Conservation (phyloP, 371 early-diverging fungal species). For the Amoeboaphelidium occidentale region DNA sequence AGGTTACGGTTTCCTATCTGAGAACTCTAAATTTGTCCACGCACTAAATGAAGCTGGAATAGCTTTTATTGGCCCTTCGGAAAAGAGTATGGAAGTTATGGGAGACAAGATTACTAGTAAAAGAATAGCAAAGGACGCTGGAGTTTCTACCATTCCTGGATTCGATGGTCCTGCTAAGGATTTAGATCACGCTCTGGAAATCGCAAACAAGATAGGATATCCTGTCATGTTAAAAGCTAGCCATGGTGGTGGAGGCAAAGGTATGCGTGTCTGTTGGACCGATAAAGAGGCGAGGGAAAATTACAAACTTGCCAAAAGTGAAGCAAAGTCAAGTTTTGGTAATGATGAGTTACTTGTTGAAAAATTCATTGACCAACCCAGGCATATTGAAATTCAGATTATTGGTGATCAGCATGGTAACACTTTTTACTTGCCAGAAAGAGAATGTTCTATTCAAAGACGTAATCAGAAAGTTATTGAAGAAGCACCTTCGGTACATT, state of each 20-base stretch:
- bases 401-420: conserved; percentile 56
- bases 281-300: conserved; percentile 44
- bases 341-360: conserved; percentile 72
- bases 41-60: conserved; percentile 34
- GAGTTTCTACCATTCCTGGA: conserved; percentile 69
- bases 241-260: conserved; percentile 79
- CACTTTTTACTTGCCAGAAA: conserved; percentile 54
- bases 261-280: conserved; percentile 24
- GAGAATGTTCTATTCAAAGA: conserved; percentile 77
- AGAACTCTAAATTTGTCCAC: conserved; percentile 48
- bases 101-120: conserved; percentile 78
- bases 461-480: conserved; percentile 74
- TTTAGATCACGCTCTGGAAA: conserved; percentile 36
- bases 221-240: conserved; percentile 73
- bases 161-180: conserved; percentile 58
- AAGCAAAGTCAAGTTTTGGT: conserved; percentile 66
- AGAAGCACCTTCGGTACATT: conserved; percentile 38
- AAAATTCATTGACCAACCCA: conserved; percentile 68
- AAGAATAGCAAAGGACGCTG: conserved; percentile 57
- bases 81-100: conserved; percentile 59
- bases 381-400: conserved; percentile 74
- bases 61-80: conserved; percentile 48
- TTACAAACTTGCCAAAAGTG: conserved; percentile 54
- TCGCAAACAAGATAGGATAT: conserved; percentile 34
- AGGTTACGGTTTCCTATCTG: conserved; percentile 76